phyloP scores from a whole-genome alignment of 352 stramenopile species.

The Phytophthora cactorum region DNA sequence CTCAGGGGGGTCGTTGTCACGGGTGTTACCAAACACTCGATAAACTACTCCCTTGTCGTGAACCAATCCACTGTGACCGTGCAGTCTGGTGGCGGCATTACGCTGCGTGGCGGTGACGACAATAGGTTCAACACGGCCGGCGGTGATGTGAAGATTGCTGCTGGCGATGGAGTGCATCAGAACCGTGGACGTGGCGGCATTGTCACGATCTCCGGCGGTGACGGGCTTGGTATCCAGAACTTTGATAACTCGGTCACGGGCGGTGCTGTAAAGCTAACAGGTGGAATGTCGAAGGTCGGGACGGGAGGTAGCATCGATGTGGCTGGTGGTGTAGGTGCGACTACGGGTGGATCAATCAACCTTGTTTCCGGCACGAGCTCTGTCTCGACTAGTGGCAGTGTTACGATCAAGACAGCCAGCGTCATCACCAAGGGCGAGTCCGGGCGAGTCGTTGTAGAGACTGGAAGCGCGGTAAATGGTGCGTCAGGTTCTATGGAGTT shows the following conservation, averaged over 20 bases:
- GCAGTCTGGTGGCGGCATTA: conserved; percentile 57
- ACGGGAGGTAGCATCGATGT: conserved; percentile 69
- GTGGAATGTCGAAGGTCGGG: conserved; percentile 66
- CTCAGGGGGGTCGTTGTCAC: conserved; percentile 41
- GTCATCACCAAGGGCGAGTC: conserved; percentile 26
- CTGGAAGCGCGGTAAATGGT: conserved; percentile 27
- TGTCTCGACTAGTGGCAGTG: conserved; percentile 55
- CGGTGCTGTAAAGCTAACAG: conserved; percentile 69
- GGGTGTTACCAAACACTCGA: conserved; percentile 43
- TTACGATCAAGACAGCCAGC: conserved; percentile 44
- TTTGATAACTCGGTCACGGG: conserved; percentile 80
- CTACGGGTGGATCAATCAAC: conserved; percentile 58
- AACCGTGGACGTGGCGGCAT: conserved; percentile 83
- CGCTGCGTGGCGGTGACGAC: conserved; percentile 68
- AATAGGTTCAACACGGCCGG: conserved; percentile 75
- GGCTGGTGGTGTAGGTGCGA: conserved; percentile 44
- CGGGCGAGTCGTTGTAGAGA: conserved; percentile 42
- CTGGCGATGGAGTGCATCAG: conserved; percentile 72
- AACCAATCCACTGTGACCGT: conserved; percentile 50
- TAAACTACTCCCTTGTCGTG: conserved; percentile 47
- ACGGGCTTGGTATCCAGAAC: conserved; percentile 67
- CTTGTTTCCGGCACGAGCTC: conserved; percentile 48
- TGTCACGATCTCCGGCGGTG: conserved; percentile 74
- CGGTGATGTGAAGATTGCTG: conserved; percentile 54
- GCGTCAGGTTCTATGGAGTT: conserved; percentile 51